Base-by-base conservation (phyloP, 345 rosid genomes). In the Toxicodendron radicans region DNA sequence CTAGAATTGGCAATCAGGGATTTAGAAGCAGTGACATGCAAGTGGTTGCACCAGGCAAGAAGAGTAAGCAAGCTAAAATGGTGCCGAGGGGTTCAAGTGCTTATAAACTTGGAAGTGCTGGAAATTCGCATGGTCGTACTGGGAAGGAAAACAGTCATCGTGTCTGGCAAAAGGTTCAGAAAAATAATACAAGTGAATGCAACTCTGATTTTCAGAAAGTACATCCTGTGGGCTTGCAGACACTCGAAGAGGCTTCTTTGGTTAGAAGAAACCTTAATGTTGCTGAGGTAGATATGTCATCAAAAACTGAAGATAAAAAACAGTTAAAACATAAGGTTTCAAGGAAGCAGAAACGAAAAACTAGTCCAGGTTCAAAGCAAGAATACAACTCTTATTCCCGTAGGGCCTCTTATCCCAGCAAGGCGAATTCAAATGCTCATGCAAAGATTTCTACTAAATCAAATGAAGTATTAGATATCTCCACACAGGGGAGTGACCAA, bases 131-230 rank as follows among this genome's bases (percentile, higher is more conserved):
- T 41, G 70, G 78, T 46, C 75, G 58, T 68, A 69, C 70, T 6
- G 85, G 83, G 58, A 81, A 73, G 57, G 86, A 81, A 49, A 85
- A 78, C 71, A 74, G 30, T 66, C 76, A 79, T 76, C 74, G 87
- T 60, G 82, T 88, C 13, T 88, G 91, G 91, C 74, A 85, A 81
- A 84, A 74, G 75, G 89, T 85, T 56, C 84, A 81, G 79, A 79
- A 71, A 76, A 82, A 80, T 68, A 79, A 68, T 51, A 71, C 8
- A 4, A 73, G 57, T 70, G 79, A 76, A 49, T 67, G 76, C 73
- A 64, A 63, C 27, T 30, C 46, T 11, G 72, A 77, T 65, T 60
- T 64, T 60, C 81, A 74, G 79, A 79, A 73, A 48, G 75, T 13
- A 48, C 48, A 64, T 65, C 66, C 78, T 14, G 27, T 61, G 41